Evolutionary conservation across 345 rosid species (phyloP).

Genomic region (Populus pruinosa): DNA sequence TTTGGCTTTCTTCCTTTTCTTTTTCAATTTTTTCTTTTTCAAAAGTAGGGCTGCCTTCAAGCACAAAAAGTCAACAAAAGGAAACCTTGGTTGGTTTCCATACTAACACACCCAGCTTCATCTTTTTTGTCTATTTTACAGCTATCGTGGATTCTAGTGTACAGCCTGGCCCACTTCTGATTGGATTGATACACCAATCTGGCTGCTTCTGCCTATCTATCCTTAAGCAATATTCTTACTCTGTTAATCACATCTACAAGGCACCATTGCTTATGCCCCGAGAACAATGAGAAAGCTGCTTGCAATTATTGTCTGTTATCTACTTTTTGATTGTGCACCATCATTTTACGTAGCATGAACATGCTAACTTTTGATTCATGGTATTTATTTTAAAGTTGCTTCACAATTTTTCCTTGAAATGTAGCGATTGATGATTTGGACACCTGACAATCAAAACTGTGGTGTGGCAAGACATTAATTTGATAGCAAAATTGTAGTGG

Average conservation of each 20-base stretch:
- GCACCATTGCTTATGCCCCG: conserved; percentile 19
- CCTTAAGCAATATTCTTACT: background rate
- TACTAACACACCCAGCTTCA: conserved; percentile 10
- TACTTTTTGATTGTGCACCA: conserved; percentile 12
- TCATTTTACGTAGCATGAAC: conserved; percentile 25
- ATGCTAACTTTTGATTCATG: conserved; percentile 10
- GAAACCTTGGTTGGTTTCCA: background rate
- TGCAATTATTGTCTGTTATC: conserved; percentile 3
- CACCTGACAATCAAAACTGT: background rate
- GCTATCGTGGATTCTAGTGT: conserved; percentile 92
- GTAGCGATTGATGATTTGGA: conserved; percentile 7
- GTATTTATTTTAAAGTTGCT: conserved; percentile 10
- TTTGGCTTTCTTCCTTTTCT: conserved; percentile 1
- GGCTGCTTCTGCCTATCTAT: conserved; percentile 8
- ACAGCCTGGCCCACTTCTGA: conserved; percentile 92
- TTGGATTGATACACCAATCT: conserved; percentile 7
- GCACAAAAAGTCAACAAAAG: background rate
- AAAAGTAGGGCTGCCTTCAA: background rate
- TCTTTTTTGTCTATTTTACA: conserved; percentile 37
- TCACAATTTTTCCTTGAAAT: background rate
- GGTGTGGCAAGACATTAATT: background rate
- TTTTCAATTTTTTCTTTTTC: background rate
- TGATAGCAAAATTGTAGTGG: conserved; percentile 6
- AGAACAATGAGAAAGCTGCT: conserved; percentile 18
- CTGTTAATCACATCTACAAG: conserved; percentile 14